Evolutionary conservation across 345 rosid genomes (phyloP).

Genomic region (Brassica napus): DNA sequence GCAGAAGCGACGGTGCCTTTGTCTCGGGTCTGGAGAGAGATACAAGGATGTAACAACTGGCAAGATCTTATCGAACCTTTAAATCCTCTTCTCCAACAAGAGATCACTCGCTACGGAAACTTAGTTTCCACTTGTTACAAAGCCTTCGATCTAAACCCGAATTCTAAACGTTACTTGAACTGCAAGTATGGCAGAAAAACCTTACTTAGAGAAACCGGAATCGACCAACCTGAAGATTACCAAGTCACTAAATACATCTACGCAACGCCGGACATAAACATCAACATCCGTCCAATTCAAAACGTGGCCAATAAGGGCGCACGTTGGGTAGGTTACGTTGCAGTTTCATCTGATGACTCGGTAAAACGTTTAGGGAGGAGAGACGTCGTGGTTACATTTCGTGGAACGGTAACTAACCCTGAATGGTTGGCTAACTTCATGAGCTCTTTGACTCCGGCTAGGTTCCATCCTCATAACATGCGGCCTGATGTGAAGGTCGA

Average conservation of each 20-base stretch:
- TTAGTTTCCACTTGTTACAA: slow-evolving; percentile 68
- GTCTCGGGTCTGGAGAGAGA: slow-evolving; percentile 58
- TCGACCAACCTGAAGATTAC: slow-evolving; percentile 56
- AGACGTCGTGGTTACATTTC: slow-evolving; percentile 65
- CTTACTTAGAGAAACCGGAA: slow-evolving; percentile 52
- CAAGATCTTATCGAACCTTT: slow-evolving; percentile 67
- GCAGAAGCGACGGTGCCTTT: slow-evolving; percentile 14
- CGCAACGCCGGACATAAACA: slow-evolving; percentile 67
- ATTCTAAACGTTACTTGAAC: slow-evolving; percentile 66
- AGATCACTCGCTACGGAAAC: slow-evolving; percentile 74
- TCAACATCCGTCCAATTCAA: slow-evolving; percentile 51
- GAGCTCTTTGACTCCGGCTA: slow-evolving; percentile 72
- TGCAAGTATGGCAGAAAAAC: slow-evolving; percentile 69
- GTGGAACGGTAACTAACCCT: slow-evolving; percentile 73
- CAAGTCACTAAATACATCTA: slow-evolving; percentile 82
- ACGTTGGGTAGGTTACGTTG: slow-evolving; percentile 81
- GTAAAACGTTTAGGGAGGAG: slow-evolving; percentile 66
- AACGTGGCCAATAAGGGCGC: slow-evolving; percentile 42
- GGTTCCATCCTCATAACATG: slow-evolving; percentile 61
- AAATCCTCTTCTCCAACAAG: slow-evolving; percentile 73
- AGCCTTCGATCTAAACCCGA: slow-evolving; percentile 67
- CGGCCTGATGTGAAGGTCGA: slow-evolving; percentile 72
- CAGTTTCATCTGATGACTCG: slow-evolving; percentile 55
- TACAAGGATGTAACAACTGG: slow-evolving; percentile 80
- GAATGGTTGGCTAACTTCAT: slow-evolving; percentile 79